phyloP scores from a whole-genome alignment of 2,329 filamentous ascomycete genomes.

The Cytospora chrysosperma region DNA sequence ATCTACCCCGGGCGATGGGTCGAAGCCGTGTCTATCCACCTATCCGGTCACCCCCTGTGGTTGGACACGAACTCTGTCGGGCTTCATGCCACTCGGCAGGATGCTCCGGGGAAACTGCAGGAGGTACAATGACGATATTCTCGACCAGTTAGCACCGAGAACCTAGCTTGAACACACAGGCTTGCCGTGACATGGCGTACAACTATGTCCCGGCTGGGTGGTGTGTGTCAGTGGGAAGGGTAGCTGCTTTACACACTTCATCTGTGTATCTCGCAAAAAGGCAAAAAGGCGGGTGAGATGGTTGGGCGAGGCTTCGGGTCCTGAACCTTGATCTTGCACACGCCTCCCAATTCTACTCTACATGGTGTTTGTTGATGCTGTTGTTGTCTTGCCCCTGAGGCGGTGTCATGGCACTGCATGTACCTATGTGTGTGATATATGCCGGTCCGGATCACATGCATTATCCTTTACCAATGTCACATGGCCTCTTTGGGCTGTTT shows the following conservation, averaged over 20 bases:
- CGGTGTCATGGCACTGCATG: neutral
- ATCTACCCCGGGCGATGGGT: neutral
- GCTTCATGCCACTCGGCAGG: neutral
- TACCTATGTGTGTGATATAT: neutral
- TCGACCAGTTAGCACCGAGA: neutral
- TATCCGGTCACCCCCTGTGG: too few species aligned
- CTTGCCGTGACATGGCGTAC: constrained; percentile 4
- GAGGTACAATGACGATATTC: neutral
- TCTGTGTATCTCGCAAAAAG: too few species aligned
- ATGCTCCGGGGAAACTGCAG: neutral
- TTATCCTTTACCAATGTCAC: neutral
- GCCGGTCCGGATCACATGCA: neutral
- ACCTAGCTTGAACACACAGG: neutral
- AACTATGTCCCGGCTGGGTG: neutral
- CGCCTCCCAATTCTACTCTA: too few species aligned
- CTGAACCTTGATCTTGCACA: neutral
- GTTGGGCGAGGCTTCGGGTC: neutral
- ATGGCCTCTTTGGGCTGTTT: neutral
- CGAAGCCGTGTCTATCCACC: neutral
- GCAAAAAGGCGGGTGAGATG: neutral
- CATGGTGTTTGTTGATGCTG: neutral
- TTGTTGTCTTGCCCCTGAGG: constrained; percentile 3
- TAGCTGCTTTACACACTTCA: neutral
- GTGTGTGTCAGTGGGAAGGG: neutral
- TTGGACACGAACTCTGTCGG: neutral